phyloP scores from a whole-genome alignment of 129 eudicot species.

The Flaveria trinervia region DNA sequence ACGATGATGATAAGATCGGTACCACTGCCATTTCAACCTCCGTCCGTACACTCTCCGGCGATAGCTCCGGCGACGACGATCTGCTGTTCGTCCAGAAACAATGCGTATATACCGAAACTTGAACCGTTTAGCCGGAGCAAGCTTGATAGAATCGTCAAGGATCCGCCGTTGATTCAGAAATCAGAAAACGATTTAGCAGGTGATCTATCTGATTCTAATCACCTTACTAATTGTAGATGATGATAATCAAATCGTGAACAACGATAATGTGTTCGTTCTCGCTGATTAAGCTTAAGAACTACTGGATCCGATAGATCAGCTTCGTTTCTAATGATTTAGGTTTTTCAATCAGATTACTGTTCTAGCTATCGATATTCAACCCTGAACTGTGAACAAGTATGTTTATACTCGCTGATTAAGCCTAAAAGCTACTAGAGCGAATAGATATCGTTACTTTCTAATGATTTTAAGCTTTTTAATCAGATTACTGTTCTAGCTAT shows the following conservation, averaged over 20 bases:
- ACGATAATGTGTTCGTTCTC: background rate
- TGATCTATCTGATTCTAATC: background rate
- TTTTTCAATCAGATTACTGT: constrained; percentile 30
- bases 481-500: constrained; percentile 35
- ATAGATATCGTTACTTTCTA: constrained; percentile 8
- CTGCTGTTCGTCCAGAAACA: constrained; percentile 36
- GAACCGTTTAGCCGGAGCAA: constrained; percentile 42
- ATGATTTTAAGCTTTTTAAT: background rate
- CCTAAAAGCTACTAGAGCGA: background rate
- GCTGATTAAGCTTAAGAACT: background rate
- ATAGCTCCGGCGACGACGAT: constrained; percentile 30
- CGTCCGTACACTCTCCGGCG: constrained; percentile 3
- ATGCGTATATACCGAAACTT: constrained; percentile 43
- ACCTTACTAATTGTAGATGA: background rate
- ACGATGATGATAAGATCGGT: constrained; percentile 40
- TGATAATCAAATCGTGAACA: background rate
- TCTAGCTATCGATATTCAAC: background rate
- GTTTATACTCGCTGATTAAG: background rate
- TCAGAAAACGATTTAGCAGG: constrained; percentile 44
- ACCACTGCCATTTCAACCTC: constrained; percentile 27
- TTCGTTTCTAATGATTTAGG: background rate
- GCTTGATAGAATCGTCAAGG: constrained; percentile 33
- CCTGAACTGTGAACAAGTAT: background rate
- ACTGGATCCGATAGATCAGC: constrained; percentile 11
- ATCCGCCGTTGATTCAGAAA: constrained; percentile 45